Percentiles rank a stretch among this genome's conserved stretches.
Evolutionary conservation across 805 yeast species (phyloP).

Genomic region (Maudiozyma saulgeensis): DNA sequence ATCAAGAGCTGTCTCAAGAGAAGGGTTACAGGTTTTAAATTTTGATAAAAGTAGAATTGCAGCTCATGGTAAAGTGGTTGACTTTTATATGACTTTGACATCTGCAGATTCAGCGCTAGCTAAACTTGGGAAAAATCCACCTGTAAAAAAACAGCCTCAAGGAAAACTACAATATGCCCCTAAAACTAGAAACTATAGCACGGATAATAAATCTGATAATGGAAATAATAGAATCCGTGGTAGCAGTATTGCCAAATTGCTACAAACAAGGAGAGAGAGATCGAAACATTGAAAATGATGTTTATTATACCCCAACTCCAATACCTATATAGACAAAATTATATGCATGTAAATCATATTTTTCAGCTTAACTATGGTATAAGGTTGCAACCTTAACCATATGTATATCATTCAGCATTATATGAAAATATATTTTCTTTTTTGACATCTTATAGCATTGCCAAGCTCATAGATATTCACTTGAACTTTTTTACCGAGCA

Average conservation of each 20-base stretch:
- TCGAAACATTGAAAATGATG: background rate
- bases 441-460: too few species aligned
- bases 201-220: background rate
- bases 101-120: constrained; percentile 25
- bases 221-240: background rate
- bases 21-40: constrained; percentile 72
- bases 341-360: too few species aligned
- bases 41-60: constrained; percentile 55
- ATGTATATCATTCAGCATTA: too few species aligned
- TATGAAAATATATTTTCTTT: too few species aligned
- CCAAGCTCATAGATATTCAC: too few species aligned
- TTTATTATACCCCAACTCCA: too few species aligned
- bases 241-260: background rate
- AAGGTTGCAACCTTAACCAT: too few species aligned
- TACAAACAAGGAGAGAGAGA: background rate
- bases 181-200: background rate
- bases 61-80: constrained; percentile 61
- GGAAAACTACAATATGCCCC: constrained; percentile 2
- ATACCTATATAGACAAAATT: too few species aligned
- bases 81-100: constrained; percentile 50
- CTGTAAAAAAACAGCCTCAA: background rate
- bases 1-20: constrained; percentile 77
- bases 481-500: too few species aligned
- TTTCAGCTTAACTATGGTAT: too few species aligned
- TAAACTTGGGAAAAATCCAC: constrained; percentile 1